Evolutionary conservation across 2,329 filamentous ascomycete genomes (phyloP).

Genomic region (Botryotinia globosa): DNA sequence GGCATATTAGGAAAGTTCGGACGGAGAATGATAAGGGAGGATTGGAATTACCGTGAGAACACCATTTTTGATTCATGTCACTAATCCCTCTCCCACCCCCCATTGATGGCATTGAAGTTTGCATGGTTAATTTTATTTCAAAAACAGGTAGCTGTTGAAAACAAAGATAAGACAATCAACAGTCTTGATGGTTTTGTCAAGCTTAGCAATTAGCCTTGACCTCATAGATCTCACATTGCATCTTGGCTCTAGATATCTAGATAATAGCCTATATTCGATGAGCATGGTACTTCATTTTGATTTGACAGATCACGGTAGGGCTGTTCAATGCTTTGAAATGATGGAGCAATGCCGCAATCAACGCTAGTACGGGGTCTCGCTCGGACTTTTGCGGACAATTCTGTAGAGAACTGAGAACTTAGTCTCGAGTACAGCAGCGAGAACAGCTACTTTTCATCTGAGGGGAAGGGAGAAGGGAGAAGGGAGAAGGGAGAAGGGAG

Average conservation of each 20-base stretch:
- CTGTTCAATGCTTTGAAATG: neutral
- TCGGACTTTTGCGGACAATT: slow-evolving; percentile 7
- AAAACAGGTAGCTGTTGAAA: neutral
- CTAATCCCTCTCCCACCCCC: neutral
- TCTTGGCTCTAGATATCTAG: neutral
- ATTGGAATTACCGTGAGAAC: neutral
- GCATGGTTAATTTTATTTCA: neutral
- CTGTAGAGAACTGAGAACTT: neutral
- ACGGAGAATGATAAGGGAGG: neutral
- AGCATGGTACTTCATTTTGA: neutral
- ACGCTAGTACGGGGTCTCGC: neutral
- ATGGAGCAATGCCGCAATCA: neutral
- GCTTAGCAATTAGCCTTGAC: neutral
- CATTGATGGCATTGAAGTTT: neutral
- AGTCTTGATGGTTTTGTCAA: neutral
- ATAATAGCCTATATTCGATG: neutral
- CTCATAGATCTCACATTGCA: neutral
- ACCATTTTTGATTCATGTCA: neutral
- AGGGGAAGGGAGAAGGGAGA: neutral
- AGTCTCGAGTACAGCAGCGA: neutral
- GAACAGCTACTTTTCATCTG: neutral
- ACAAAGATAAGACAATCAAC: neutral
- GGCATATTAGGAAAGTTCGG: neutral
- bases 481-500: neutral
- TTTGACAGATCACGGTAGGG: slow-evolving; percentile 6